A percentile compares a stretch with the other conserved stretches of the same genome.
Conservation (phyloP, 768 basidiomycete genomes). For the Symmetrospora coprosmae region DNA sequence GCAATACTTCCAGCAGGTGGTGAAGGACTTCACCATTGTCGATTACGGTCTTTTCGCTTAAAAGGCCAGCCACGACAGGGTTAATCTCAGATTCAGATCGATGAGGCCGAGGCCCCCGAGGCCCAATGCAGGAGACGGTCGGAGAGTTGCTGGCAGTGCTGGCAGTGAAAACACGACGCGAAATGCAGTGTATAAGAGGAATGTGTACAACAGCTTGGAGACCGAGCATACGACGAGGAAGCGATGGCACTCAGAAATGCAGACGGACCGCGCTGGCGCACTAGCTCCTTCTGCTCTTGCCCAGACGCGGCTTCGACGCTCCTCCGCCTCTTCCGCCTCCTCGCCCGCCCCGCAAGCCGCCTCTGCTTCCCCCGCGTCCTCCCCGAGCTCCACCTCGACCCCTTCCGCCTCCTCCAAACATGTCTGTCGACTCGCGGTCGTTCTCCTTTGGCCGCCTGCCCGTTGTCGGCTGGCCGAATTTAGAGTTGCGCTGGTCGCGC, state of each 20-base stretch:
- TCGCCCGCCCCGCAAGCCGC: constrained; percentile 13
- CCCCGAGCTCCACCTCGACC: constrained; percentile 37
- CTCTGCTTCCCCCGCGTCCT: constrained; percentile 34
- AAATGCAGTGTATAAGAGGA: no score
- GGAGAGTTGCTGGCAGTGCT: no score
- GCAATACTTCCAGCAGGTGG: constrained; percentile 13
- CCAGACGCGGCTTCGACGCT: constrained; percentile 23
- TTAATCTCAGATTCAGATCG: not conserved
- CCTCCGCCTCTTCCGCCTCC: constrained; percentile 11
- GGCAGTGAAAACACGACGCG: no score
- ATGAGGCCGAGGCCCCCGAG: no score
- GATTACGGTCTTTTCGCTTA: constrained; percentile 24
- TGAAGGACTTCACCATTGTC: constrained; percentile 3
- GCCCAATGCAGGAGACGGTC: no score
- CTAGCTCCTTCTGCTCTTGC: constrained; percentile 29
- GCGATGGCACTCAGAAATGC: not conserved
- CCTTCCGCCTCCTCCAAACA: constrained; percentile 44
- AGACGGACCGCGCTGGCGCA: not conserved
- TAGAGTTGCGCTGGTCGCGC: constrained; percentile 47
- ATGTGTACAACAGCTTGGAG: no score
- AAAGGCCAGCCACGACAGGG: not conserved
- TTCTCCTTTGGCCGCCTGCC: constrained; percentile 60
- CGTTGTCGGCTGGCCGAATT: constrained; percentile 58
- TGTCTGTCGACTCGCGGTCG: constrained; percentile 43
- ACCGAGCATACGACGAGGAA: no score